Percentiles rank a stretch among this genome's conserved stretches.
Evolutionary conservation across 1,284 basidiomycete genomes (phyloP).

Genomic region (Sporisorium sorghi): DNA sequence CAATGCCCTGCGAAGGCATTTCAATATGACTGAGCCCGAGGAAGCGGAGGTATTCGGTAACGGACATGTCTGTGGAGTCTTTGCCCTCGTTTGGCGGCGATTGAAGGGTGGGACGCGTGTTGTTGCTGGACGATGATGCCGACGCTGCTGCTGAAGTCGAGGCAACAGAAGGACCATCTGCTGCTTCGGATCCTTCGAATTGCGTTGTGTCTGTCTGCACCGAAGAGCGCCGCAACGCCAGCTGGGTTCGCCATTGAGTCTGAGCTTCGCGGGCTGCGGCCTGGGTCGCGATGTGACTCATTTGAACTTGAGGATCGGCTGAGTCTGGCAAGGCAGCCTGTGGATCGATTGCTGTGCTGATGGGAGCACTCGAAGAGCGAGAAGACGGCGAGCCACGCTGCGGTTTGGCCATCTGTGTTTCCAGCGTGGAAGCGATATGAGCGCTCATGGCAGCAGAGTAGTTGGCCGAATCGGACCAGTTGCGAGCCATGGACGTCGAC

Average conservation of each 20-base stretch:
- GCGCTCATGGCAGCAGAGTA: constrained; percentile 59
- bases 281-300: constrained; percentile 51
- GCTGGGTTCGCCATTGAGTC: constrained; percentile 50
- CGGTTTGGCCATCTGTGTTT: constrained; percentile 25
- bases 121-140: background rate
- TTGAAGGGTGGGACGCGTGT: background rate
- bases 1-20: constrained; percentile 46
- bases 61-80: constrained; percentile 22
- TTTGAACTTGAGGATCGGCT: constrained; percentile 30
- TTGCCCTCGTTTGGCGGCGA: background rate
- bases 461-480: constrained; percentile 38
- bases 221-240: constrained; percentile 36
- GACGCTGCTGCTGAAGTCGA: background rate
- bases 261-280: constrained; percentile 55
- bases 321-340: constrained; percentile 11
- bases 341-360: constrained; percentile 28
- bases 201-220: constrained; percentile 11
- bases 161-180: background rate
- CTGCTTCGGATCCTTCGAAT: background rate
- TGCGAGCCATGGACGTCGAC: constrained; percentile 38
- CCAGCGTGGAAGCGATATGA: constrained; percentile 43
- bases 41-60: constrained; percentile 43
- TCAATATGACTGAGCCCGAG: constrained; percentile 55
- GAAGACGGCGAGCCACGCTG: background rate
- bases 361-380: constrained; percentile 8